phyloP scores from a whole-genome alignment of 129 eudicot genomes.

The Solidago caesia region DNA sequence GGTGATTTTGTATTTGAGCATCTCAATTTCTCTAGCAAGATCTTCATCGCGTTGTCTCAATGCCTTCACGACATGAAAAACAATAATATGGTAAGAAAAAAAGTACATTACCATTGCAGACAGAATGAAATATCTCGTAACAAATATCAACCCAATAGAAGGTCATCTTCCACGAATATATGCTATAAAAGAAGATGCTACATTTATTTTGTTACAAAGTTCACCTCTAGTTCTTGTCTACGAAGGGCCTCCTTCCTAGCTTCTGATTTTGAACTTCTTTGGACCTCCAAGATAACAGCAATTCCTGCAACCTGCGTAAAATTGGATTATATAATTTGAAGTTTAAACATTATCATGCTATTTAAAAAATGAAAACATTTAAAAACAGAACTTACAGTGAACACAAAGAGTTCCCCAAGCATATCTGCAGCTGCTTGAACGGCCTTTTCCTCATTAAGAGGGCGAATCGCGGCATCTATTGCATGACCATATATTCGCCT shows the following conservation, averaged over 20 bases:
- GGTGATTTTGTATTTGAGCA: constrained; percentile 46
- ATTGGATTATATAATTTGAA: not conserved
- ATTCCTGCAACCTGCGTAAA: constrained; percentile 76
- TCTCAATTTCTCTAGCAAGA: constrained; percentile 60
- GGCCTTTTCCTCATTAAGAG: constrained; percentile 79
- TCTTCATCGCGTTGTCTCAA: constrained; percentile 65
- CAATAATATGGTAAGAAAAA: not conserved
- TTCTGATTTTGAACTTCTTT: constrained; percentile 82
- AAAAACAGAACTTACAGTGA: constrained; percentile 44
- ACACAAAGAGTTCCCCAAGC: constrained; percentile 76
- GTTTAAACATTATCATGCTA: not conserved
- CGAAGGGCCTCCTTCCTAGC: constrained; percentile 86
- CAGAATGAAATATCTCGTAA: not conserved
- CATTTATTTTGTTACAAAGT: not conserved
- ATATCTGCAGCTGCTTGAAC: constrained; percentile 94
- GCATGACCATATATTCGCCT: constrained; percentile 77
- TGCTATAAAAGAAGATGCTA: too few species aligned
- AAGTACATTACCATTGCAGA: not conserved
- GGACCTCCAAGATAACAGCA: constrained; percentile 77
- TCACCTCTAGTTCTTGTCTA: constrained; percentile 60
- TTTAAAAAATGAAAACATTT: not conserved
- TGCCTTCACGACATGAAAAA: constrained; percentile 31
- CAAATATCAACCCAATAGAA: not conserved
- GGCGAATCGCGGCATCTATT: constrained; percentile 78
- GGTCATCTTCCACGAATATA: too few species aligned